Evolutionary conservation across 495 filamentous ascomycete genomes (phyloP), one percentile per base, ranked within the genome.

Genomic region (Penicillium soppii): DNA sequence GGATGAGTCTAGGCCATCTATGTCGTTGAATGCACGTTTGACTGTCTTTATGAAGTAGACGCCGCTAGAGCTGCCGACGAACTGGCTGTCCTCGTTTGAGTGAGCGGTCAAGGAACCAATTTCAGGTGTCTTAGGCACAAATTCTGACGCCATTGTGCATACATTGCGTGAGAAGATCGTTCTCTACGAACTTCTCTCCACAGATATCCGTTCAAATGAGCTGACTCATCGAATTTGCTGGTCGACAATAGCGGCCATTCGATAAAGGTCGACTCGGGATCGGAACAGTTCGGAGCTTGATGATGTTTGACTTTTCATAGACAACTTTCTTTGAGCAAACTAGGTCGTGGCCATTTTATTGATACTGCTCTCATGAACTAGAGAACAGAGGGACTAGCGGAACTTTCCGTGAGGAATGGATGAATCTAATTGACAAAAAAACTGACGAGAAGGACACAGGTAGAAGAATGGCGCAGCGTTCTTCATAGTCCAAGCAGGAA

Each of bases 41-140:
- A 74, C 71, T 1, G 71, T 74, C 21, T 74, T 71, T 53, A 74
- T 60, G 53, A 74, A 74, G 50, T 67, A 74, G 36, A 72, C 69
- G 25, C 71, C 69, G 23, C 71, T 74, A 16, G 69, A 72, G 36
- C 68, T 71, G 37, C 71, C 69, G 16, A 74, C 68, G 32, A 74
- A 74, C 29, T 71, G 63, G 39, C 68, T 72, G 30, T 74, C 69
- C 37, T 74, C 66, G n/a, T 64, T 68, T 6, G 71, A 72, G 27
- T 73, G 63, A 6, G 69, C 71, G 7, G 65, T 71, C 43, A 74
- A 39, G 45, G 69, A 71, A 32, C 71, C 69, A 39, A 71, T 66
- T 47, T 74, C 69, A 25, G 68, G 63, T 8, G 59, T 50, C n/a
- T 53, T 56, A 27, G 62, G 52, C n/a, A 59, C 37, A 48, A 57